Evolutionary conservation across 2,329 filamentous ascomycete genomes (phyloP), one percentile per base, ranked within the genome.

Genomic region (Cephalotrichum gorgonifer): DNA sequence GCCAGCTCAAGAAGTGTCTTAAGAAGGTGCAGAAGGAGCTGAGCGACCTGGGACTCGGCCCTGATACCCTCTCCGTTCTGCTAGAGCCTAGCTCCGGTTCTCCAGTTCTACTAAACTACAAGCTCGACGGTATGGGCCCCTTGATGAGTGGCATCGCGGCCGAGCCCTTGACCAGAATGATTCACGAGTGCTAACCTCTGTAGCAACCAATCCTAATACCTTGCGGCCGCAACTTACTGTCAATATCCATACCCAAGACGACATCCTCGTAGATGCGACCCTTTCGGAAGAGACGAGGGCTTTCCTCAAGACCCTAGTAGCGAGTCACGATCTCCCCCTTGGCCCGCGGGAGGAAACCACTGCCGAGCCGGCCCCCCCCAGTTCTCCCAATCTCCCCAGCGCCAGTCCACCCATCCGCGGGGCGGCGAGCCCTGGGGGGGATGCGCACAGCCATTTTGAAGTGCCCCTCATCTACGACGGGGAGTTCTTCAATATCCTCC

Each of bases 1-100:
- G 83, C 42, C 79, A 88, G 64, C 76, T 95, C 50, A 95, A 95
- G 67, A 95, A 94, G 69, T 87, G 86, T 65, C 83, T 95, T 61
- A 91, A 90, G 61, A 83, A 83, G 60, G 83, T 94, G 45, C 79
- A 83, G 54, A 68, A 71, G 47, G 87, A 95, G 68, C 74, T 95
- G 47, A 68, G 73, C 38, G 73, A 75, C 30, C 68, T 91, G 14
- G 88, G 88, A 7, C 77, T 94, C 27, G 84, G 87, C 54, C 77
- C 78, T 4, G 75, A 83, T 9, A 88, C 84, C 2, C 68, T 94
- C 49, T 74, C 79, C 43, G 75, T 78, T 50, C 73, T 93, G 26
- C 71, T 86, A 49, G 70, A 74, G 49, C 65, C 72, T 27, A 66
- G 73, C 52, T 66, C 72, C 58, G 63, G 70, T 50, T 69, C 70